Evolutionary conservation across 192 early-diverging fungal genomes (phyloP), one percentile per base, ranked within the genome.

Genomic region (Phlyctochytrium arcticum): DNA sequence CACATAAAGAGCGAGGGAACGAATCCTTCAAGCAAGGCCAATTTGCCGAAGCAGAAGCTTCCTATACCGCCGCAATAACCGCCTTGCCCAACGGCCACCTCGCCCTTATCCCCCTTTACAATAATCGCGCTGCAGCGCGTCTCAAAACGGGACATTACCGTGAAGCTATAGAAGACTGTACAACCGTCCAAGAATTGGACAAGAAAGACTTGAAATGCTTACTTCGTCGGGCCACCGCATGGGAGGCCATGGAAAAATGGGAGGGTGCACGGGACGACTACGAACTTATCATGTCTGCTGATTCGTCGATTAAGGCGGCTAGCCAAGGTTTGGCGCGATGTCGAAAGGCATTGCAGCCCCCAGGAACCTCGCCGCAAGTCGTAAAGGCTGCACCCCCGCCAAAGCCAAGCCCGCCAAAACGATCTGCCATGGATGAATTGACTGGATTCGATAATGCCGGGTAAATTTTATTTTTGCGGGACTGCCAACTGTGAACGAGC

Each of bases 11-110:
- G 17, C 65, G 65, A 21, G 94, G 93, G 54, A 96, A 95, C 67
- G 87, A 87, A 7, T 62, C 73, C 9, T 98, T 93, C 74, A 95
- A 93, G 69, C 76, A 88, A 26, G 96, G 96, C 2, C 91, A 97
- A 72, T 97, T 87, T 76, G 87, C 79, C 46, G 88, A 89, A 8
- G 92, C 94, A 0, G 87, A 87, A 36, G 66, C 67, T 5, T 73
- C 72, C 17, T 98, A 98, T 71, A 80, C 82, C 3, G 54, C 59
- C 9, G 88, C 92, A 0, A 82, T 96, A 5, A 55, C 71, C 31
- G 55, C 69, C 3, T 75, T 97, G 2, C 85, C 92, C 0, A 29
- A 59, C 10, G 37, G 48, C 4, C 93, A 98, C 60, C 60, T 82
- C 6, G 54, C 83, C 5, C 67, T 86, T 23, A 77, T 90, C 9